Evolutionary conservation across 1,139 yeast species (phyloP).

Genomic region (Hyphopichia wangnamkhiaoensis): DNA sequence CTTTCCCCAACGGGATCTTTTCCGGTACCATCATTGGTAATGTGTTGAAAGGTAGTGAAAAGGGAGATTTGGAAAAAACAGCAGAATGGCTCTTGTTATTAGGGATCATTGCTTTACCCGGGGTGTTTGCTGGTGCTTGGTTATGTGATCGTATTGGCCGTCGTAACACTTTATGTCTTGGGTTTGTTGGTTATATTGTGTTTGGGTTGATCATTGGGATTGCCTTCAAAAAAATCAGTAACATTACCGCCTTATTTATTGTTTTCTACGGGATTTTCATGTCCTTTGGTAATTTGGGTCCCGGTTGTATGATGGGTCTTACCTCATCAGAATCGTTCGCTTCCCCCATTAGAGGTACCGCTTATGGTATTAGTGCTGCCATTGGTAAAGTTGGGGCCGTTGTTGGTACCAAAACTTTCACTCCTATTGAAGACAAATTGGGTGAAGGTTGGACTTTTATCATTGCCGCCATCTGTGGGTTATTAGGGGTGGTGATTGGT

Average conservation of each 20-base stretch:
- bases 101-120: slow-evolving; percentile 47
- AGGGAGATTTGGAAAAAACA: slow-evolving; percentile 32
- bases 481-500: slow-evolving; percentile 63
- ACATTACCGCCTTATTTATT: slow-evolving; percentile 44
- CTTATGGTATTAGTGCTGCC: slow-evolving; percentile 50
- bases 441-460: slow-evolving; percentile 46
- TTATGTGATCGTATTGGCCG: slow-evolving; percentile 45
- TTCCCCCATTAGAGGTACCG: slow-evolving; percentile 74
- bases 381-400: slow-evolving; percentile 54
- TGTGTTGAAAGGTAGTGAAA: slow-evolving; percentile 30
- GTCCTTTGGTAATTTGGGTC: slow-evolving; percentile 68
- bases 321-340: slow-evolving; percentile 70
- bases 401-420: slow-evolving; percentile 46
- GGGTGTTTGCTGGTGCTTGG: slow-evolving; percentile 46
- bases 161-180: slow-evolving; percentile 46
- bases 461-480: slow-evolving; percentile 70
- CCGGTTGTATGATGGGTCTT: slow-evolving; percentile 75
- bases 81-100: slow-evolving; percentile 54
- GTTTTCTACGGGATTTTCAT: slow-evolving; percentile 51
- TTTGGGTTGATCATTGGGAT: slow-evolving; percentile 52
- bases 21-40: slow-evolving; percentile 45
- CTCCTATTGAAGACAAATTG: slow-evolving; percentile 39
- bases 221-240: slow-evolving; percentile 41
- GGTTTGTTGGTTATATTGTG: slow-evolving; percentile 48
- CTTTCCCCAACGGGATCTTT: slow-evolving; percentile 54